Conservation (phyloP, 306 rosid genomes). For the Vigna radiata region DNA sequence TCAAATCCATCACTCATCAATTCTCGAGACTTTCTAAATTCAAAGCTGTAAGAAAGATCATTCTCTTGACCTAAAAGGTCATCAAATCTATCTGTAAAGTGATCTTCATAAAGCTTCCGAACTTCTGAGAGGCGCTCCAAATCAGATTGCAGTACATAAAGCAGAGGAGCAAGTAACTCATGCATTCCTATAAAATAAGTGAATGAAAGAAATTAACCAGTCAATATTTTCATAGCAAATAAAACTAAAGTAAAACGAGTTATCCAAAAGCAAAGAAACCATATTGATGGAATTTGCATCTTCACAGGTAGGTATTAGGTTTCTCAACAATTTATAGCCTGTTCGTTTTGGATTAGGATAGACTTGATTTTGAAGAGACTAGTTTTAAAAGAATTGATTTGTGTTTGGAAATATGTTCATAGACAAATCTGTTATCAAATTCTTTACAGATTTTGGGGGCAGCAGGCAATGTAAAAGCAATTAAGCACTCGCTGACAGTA, state of each 20-base stretch:
- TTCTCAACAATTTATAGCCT: slow-evolving; percentile 22
- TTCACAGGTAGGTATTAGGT: not conserved
- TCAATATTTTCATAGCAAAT: slow-evolving; percentile 34
- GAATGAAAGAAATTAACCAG: slow-evolving; percentile 33
- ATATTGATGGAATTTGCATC: slow-evolving; percentile 14
- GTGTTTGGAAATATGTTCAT: not conserved
- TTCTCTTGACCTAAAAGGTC: slow-evolving; percentile 71
- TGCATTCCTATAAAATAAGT: slow-evolving; percentile 78
- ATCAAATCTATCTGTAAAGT: slow-evolving; percentile 89
- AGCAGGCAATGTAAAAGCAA: not conserved
- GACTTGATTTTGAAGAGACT: not conserved
- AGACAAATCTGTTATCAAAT: not conserved
- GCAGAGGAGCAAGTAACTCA: slow-evolving; percentile 93
- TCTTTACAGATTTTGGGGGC: not conserved
- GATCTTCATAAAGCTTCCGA: slow-evolving; percentile 84
- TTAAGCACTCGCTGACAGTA: not conserved
- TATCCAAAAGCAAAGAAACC: slow-evolving; percentile 30
- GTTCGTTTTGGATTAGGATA: not conserved
- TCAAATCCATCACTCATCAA: slow-evolving; percentile 58
- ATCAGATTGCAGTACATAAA: slow-evolving; percentile 92
- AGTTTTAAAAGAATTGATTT: not conserved
- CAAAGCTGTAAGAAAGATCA: slow-evolving; percentile 79
- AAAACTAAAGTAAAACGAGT: slow-evolving; percentile 31
- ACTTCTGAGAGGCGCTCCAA: slow-evolving; percentile 78
- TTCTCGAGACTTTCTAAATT: slow-evolving; percentile 74